Base-by-base conservation (phyloP, 106 monocot species). In the Dioscorea alata region DNA sequence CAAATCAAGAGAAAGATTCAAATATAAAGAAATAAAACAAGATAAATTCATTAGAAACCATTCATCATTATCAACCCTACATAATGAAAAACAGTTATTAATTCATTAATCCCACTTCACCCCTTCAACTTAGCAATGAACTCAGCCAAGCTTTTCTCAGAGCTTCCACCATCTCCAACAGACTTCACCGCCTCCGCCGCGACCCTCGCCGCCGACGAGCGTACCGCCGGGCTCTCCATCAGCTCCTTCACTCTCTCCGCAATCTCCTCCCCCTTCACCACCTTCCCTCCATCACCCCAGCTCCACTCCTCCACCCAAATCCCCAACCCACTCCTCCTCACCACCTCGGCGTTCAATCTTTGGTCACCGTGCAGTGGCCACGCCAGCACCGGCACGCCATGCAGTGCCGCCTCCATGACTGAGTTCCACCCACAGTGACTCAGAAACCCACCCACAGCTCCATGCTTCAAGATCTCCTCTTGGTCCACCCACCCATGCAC, bases 251-350 rank as follows among this genome's bases (percentile, higher is more conserved):
- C 70, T 23, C 50, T 61, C 59, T 20, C 6, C 16, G 49, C 59
- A 51, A 87, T 83, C 74, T 87, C 78, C 34, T 76, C 74, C 23
- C 28, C 80, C 0, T 13, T 21, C 23, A 87, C 77, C 23, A 83
- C 24, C 71, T 61, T 42, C 25, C 65, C 77, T 28, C 80, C 83
- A 5, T 56, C 74, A 54, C 76, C 77, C 87, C 87, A 87, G 49
- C 65, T 72, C 87, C 87, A 88, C 57, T 70, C 73, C 77, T 74
- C 69, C 57, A 61, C 69, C 88, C 88, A 23, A 4, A 19, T 60
- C 49, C 21, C 48, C 22, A 4, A 19, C 22, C 60, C 61, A 61
- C 21, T 60, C 23, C 60, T 60, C 50, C 23, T 54, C 60, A 67
- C 24, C 60, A 49, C 31, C 16, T 4, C 1, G 0, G 67, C 67